Base-by-base conservation (phyloP, 1,284 basidiomycete species). In the Cutaneotrichosporon cutaneum region DNA sequence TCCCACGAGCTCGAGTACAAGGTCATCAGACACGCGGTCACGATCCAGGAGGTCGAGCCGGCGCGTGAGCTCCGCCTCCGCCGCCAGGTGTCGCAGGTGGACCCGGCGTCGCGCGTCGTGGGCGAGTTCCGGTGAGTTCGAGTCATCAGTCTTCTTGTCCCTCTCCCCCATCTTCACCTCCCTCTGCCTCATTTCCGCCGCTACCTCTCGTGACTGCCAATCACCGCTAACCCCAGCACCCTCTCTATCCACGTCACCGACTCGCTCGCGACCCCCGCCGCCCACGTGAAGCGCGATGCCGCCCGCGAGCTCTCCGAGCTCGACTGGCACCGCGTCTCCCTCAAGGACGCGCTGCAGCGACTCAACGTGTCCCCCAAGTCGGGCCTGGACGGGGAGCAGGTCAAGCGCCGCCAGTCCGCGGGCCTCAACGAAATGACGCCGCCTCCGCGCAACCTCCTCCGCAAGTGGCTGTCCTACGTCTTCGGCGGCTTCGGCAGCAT, bases 401-500 rank as follows among this genome's bases (percentile, higher is more conserved):
- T 82, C 36, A 75, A 80, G 45, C 81, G 85, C 30, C 80, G 84
- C 36, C 73, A 82, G 5, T 66, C 72, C 11, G 70, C 72, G 58
- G 82, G 82, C 13, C 72, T 70, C 18, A 83, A 83, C 66, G 65
- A 71, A 33, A 74, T 82, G 45, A 74, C 74, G 21, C 78, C 81
- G 11, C 80, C 78, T 22, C 77, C 77, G 21, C 74, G 67, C 47
- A 76, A 76, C 53, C 68, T 73, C 44, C 65, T 79, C 54, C 63
- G 69, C 26, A 82, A 82, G 75, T 80, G 81, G 68, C 63, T 82
- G 53, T 70, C 71, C 32, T 83, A 82, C 72, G 65, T 82, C 22
- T 81, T 84, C 58, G 81, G 82, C 35, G 83, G 83, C 0, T 85
- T 86, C 65, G 86, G 86, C 1, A 82, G 82, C 48, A 77, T 88